Conservation (phyloP, 1,139 yeast species). For the Suhomyces maxii region DNA sequence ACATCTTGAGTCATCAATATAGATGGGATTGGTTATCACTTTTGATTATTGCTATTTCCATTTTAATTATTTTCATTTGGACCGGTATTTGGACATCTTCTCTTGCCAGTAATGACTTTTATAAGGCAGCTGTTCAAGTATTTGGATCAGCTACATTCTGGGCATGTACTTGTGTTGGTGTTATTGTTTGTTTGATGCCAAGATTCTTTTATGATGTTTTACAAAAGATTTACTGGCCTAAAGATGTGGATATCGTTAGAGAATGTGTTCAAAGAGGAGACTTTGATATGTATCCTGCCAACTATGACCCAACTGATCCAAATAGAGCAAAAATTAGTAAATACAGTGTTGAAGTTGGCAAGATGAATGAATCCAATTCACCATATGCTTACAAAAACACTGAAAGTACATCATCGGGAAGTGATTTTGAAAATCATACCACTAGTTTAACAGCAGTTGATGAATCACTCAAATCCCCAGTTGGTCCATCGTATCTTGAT, state of each 20-base stretch:
- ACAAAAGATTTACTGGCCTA: slow-evolving; percentile 65
- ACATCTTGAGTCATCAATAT: slow-evolving; percentile 77
- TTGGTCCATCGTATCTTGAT: slow-evolving; percentile 2
- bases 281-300: slow-evolving; percentile 54
- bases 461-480: background rate
- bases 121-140: slow-evolving; percentile 70
- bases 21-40: slow-evolving; percentile 93
- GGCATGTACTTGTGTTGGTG: slow-evolving; percentile 78
- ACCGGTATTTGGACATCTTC: slow-evolving; percentile 83
- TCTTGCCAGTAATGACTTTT: slow-evolving; percentile 63
- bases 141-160: slow-evolving; percentile 76
- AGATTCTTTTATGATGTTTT: slow-evolving; percentile 67
- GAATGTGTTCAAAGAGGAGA: slow-evolving; percentile 69
- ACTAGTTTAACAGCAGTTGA: slow-evolving; percentile 4
- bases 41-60: slow-evolving; percentile 62
- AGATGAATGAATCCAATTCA: slow-evolving; percentile 3
- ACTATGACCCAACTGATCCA: slow-evolving; percentile 67
- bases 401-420: slow-evolving; percentile 14
- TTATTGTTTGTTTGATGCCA: slow-evolving; percentile 72
- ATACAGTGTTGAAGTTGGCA: slow-evolving; percentile 16
- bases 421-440: slow-evolving; percentile 16
- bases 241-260: slow-evolving; percentile 81
- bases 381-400: slow-evolving; percentile 9
- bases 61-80: slow-evolving; percentile 76
- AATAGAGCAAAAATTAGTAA: slow-evolving; percentile 39